A percentile compares a stretch with the other conserved stretches of the same genome.
Conservation (phyloP, 352 stramenopile genomes). For the Pythium folliculosum region DNA sequence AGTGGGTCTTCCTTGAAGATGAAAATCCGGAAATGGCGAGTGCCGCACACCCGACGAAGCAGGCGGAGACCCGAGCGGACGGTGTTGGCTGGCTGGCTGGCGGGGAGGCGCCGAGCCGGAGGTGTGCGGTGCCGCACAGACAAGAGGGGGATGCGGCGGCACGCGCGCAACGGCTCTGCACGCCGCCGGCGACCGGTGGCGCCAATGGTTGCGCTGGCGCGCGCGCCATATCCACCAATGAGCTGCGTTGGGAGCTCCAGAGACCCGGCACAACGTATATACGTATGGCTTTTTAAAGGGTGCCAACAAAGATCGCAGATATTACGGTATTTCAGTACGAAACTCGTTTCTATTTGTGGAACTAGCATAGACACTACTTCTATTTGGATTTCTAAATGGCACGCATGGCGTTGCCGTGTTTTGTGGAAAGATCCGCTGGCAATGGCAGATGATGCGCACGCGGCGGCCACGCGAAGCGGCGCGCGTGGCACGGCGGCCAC, state of each 20-base stretch:
- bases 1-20: neutral
- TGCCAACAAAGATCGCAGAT: too few species aligned
- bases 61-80: too few species aligned
- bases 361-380: neutral
- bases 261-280: constrained; percentile 12
- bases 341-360: neutral
- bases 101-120: neutral
- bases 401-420: neutral
- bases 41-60: neutral
- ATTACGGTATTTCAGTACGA: neutral
- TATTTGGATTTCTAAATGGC: neutral
- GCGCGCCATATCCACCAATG: constrained; percentile 48
- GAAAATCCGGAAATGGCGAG: constrained; percentile 35
- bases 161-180: constrained; percentile 13
- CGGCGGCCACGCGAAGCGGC: constrained; percentile 9
- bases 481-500: neutral
- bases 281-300: constrained; percentile 15
- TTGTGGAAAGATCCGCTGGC: constrained; percentile 28
- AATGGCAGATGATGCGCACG: constrained; percentile 14
- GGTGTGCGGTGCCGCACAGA: constrained; percentile 25
- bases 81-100: constrained; percentile 3
- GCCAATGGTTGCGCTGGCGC: constrained; percentile 46
- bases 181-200: constrained; percentile 8
- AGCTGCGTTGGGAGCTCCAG: neutral
- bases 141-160: neutral